A percentile compares a stretch with the other conserved stretches of the same genome.
Evolutionary conservation across 1,284 basidiomycete genomes (phyloP).

Genomic region (Neolentinus lepideus): DNA sequence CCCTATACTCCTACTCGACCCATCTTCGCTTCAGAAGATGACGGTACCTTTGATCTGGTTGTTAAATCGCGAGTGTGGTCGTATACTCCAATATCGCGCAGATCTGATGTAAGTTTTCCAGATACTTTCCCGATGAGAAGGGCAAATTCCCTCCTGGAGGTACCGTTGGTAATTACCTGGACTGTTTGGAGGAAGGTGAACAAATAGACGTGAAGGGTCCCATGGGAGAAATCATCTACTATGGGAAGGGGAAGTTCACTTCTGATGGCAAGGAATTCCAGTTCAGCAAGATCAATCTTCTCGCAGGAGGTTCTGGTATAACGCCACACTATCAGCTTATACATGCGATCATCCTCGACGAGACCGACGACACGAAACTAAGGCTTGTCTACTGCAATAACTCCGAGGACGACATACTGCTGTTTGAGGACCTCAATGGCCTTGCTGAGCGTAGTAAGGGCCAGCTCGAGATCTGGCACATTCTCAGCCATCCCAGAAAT

Average conservation of each 20-base stretch:
- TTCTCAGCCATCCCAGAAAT: slow-evolving; percentile 10
- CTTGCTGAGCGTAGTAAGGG: slow-evolving; percentile 11
- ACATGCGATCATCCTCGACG: slow-evolving; percentile 14
- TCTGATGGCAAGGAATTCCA: slow-evolving; percentile 12
- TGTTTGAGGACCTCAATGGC: slow-evolving; percentile 13
- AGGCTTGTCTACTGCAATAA: slow-evolving; percentile 18
- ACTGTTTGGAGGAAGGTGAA: slow-evolving; percentile 16
- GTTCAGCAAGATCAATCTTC: slow-evolving; percentile 18
- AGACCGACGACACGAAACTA: slow-evolving; percentile 11
- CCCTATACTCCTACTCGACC: slow-evolving; percentile 17
- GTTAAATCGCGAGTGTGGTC: slow-evolving; percentile 17
- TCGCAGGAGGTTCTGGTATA: slow-evolving; percentile 17
- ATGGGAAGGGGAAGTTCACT: slow-evolving; percentile 12
- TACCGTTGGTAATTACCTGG: slow-evolving; percentile 18
- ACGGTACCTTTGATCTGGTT: slow-evolving; percentile 19
- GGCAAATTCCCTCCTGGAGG: slow-evolving; percentile 10
- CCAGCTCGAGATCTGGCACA: slow-evolving; percentile 17
- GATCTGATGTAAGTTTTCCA: background rate
- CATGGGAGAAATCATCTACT: slow-evolving; percentile 15
- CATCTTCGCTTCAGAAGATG: slow-evolving; percentile 16
- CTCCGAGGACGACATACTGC: slow-evolving; percentile 15
- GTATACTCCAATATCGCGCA: background rate
- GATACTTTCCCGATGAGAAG: background rate
- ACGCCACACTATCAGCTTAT: slow-evolving; percentile 21
- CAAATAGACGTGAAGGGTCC: slow-evolving; percentile 18